These are phyloP conservation scores for Coelastrella sp. DNA, from an alignment of 139 green algal species.

Conservation along the genomic window DNA sequence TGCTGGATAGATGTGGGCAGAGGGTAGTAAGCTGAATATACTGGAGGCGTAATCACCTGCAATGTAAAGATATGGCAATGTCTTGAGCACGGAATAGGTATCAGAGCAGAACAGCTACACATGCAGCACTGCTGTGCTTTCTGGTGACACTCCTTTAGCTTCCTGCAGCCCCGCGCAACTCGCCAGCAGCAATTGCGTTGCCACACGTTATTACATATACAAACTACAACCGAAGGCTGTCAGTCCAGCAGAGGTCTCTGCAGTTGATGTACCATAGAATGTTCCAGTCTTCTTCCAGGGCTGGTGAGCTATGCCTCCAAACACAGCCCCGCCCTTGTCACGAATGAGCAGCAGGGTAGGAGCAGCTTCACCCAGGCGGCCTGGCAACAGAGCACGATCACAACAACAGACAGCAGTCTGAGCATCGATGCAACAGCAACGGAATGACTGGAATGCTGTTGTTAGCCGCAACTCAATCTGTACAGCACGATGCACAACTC, in stretches of 20 bases:
- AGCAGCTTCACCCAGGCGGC: constrained; percentile 21
- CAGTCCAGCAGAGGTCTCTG: neutral
- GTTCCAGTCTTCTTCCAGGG: constrained; percentile 61
- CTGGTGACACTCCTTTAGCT: too few species aligned
- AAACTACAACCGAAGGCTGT: neutral
- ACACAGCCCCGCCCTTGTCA: constrained; percentile 56
- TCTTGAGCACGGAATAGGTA: neutral
- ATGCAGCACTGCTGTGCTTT: too few species aligned
- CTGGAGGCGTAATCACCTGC: constrained; percentile 54
- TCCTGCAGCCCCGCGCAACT: too few species aligned
- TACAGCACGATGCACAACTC: too few species aligned
- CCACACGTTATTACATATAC: neutral
- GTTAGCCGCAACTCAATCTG: too few species aligned
- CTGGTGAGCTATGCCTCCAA: constrained; percentile 61
- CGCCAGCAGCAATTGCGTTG: too few species aligned
- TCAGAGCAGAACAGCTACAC: neutral
- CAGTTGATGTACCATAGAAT: constrained; percentile 57
- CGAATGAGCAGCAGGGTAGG: constrained; percentile 58
- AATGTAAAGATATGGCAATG: neutral
- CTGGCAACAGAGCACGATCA: neutral
- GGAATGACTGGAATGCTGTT: neutral
- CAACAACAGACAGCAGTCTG: neutral
- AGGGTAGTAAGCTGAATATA: constrained; percentile 59
- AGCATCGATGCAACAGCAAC: too few species aligned
- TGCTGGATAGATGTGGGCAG: constrained; percentile 7